A percentile compares a stretch with the other conserved stretches of the same genome.
Conservation (phyloP, 2,329 filamentous ascomycete species). For the Trichophyton verrucosum region DNA sequence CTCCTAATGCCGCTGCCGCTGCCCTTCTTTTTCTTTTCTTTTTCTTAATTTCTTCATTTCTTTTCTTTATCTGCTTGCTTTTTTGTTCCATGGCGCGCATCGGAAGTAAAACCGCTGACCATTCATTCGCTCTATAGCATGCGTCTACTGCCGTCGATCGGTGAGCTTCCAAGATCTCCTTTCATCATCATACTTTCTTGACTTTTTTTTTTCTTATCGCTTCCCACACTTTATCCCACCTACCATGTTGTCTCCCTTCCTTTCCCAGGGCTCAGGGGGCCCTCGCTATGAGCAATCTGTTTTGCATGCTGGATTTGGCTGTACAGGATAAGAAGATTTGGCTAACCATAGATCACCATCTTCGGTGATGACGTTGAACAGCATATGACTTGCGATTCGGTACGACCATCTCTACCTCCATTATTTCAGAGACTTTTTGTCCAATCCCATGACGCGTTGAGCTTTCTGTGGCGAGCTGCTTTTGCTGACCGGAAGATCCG, state of each 20-base stretch:
- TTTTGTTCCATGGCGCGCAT: constrained; percentile 1
- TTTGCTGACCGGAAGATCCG: constrained; percentile 8
- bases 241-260: background rate
- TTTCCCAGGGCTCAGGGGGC: background rate
- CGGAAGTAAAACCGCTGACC: constrained; percentile 3
- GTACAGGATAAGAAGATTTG: background rate
- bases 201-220: background rate
- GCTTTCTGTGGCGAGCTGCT: background rate
- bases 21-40: background rate
- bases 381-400: constrained; percentile 90
- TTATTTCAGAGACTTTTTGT: constrained; percentile 4
- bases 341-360: constrained; percentile 5
- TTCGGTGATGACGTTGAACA: constrained; percentile 36
- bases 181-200: background rate
- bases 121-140: constrained; percentile 45
- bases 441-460: constrained; percentile 4
- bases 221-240: background rate
- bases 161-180: constrained; percentile 45
- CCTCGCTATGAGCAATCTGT: background rate
- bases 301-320: background rate
- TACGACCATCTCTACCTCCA: constrained; percentile 37
- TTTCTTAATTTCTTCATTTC: background rate
- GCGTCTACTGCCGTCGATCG: constrained; percentile 81
- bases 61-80: background rate
- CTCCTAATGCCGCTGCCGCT: background rate